A percentile compares a stretch with the other conserved stretches of the same genome.
Conservation (phyloP, 345 rosid genomes). For the Linum lewisii region DNA sequence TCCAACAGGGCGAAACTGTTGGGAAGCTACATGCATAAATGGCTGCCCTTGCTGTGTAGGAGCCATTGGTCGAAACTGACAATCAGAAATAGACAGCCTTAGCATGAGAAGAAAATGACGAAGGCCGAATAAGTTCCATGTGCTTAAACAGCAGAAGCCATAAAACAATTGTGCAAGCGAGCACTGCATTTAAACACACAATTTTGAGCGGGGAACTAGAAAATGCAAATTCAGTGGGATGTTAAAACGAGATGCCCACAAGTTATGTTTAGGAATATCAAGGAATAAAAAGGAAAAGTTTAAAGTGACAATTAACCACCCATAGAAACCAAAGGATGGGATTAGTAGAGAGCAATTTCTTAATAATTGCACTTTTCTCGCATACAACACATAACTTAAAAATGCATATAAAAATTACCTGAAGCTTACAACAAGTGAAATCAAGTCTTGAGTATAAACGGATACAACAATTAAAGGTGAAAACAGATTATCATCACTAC, state of each 20-base stretch:
- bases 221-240: neutral
- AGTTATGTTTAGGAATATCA: too few species aligned
- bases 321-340: neutral
- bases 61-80: constrained; percentile 62
- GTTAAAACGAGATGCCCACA: neutral
- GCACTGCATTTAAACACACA: neutral
- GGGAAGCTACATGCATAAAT: constrained; percentile 47
- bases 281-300: too few species aligned
- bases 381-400: neutral
- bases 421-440: neutral
- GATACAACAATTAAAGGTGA: neutral
- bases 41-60: constrained; percentile 60
- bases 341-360: neutral
- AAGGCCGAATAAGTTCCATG: neutral
- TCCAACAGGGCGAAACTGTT: constrained; percentile 68
- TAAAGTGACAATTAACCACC: neutral
- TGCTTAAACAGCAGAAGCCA: neutral
- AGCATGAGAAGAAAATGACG: neutral
- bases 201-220: neutral
- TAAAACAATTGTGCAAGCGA: neutral
- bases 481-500: neutral
- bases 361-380: neutral
- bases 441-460: too few species aligned
- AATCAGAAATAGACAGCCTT: neutral
- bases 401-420: neutral